Evolutionary conservation across 2,329 filamentous ascomycete genomes (phyloP).

Genomic region (Microsporum canis): DNA sequence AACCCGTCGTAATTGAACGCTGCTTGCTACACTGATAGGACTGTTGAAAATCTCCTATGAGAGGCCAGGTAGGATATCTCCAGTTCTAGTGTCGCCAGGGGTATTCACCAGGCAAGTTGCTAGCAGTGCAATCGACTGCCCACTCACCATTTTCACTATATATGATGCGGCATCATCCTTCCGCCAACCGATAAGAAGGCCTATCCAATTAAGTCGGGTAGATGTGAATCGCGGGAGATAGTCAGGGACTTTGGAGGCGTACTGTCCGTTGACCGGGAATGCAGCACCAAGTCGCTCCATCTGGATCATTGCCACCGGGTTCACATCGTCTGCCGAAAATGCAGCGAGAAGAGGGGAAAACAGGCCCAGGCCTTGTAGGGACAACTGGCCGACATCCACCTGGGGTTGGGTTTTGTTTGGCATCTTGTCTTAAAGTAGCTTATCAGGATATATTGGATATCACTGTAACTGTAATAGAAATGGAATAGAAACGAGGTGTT

Average conservation of each 20-base stretch:
- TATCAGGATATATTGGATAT: not conserved
- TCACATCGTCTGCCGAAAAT: conserved; percentile 14
- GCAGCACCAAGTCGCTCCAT: conserved; percentile 13
- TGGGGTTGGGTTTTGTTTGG: not conserved
- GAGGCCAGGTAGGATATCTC: not conserved
- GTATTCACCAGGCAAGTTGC: not conserved
- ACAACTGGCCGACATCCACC: not conserved
- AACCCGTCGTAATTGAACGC: not conserved
- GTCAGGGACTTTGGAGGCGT: conserved; percentile 10
- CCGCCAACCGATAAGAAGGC: conserved; percentile 12
- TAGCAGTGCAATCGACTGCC: conserved; percentile 5
- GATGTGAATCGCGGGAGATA: conserved; percentile 9
- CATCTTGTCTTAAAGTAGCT: not conserved
- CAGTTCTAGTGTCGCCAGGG: not conserved
- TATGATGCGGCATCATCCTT: conserved; percentile 11
- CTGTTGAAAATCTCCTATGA: not conserved
- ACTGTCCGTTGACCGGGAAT: conserved; percentile 10
- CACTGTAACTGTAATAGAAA: no score
- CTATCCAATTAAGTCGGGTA: conserved; percentile 7
- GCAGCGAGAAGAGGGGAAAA: conserved; percentile 14
- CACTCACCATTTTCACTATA: conserved; percentile 8
- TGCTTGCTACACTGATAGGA: not conserved
- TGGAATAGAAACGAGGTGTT: no score
- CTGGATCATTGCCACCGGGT: conserved; percentile 12
- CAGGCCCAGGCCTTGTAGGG: conserved; percentile 20